Evolutionary conservation across 768 basidiomycete genomes (phyloP).

Genomic region (Lactifluus pinguis): DNA sequence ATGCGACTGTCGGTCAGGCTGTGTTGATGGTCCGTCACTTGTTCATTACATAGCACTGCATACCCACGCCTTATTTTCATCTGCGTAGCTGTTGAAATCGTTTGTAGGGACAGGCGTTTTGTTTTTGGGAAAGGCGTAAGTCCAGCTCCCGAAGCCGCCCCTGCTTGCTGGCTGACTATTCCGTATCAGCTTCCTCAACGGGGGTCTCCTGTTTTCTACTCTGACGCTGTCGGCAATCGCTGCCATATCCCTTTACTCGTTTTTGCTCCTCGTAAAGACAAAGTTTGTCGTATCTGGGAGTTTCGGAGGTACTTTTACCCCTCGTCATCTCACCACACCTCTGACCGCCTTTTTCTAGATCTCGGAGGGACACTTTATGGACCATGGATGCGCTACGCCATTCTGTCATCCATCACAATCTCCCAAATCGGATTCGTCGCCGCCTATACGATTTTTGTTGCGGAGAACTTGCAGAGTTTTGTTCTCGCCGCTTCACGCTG

Average conservation of each 20-base stretch:
- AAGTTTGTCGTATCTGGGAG: conserved; percentile 86
- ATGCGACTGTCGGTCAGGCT: conserved; percentile 86
- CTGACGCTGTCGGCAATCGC: conserved; percentile 75
- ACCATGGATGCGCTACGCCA: conserved; percentile 83
- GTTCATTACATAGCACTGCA: neutral
- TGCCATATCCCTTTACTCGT: conserved; percentile 82
- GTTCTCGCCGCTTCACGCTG: conserved; percentile 75
- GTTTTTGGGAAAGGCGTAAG: conserved; percentile 91
- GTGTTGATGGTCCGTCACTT: conserved; percentile 69
- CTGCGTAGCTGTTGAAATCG: conserved; percentile 71
- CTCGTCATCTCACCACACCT: neutral
- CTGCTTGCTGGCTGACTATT: neutral
- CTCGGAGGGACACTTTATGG: conserved; percentile 92
- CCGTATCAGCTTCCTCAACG: conserved; percentile 75
- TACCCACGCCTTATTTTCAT: neutral
- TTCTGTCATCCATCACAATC: conserved; percentile 77
- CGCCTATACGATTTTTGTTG: conserved; percentile 94
- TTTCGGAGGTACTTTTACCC: conserved; percentile 63
- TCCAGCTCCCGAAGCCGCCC: neutral
- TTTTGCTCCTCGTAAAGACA: conserved; percentile 81
- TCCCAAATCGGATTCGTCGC: conserved; percentile 86
- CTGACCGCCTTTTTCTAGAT: conserved; percentile 37
- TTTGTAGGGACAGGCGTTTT: conserved; percentile 95
- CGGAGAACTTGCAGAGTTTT: conserved; percentile 87
- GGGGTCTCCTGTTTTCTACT: conserved; percentile 84